phyloP scores from a whole-genome alignment of 257 asterid genomes.

The Cruciata laevipes region DNA sequence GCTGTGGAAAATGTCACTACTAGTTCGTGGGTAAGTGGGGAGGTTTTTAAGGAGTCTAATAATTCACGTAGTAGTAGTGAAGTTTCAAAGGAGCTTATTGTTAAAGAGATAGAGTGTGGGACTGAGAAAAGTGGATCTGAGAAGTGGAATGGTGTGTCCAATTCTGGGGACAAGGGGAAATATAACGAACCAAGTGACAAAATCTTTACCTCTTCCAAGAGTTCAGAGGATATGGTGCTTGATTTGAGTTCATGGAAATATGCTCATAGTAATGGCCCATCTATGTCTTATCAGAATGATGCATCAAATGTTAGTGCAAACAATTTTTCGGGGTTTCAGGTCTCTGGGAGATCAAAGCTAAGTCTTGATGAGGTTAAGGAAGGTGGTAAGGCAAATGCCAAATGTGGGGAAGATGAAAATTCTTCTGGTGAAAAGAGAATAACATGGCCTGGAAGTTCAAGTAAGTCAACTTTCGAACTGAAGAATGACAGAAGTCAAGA shows the following conservation, averaged over 20 bases:
- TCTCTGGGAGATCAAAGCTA: constrained; percentile 38
- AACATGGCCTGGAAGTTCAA: constrained; percentile 49
- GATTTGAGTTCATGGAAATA: constrained; percentile 59
- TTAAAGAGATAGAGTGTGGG: constrained; percentile 83
- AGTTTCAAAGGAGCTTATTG: constrained; percentile 67
- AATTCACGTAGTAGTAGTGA: constrained; percentile 30
- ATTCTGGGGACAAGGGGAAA: constrained; percentile 41
- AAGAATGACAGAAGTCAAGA: constrained; percentile 33
- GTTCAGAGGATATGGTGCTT: constrained; percentile 52
- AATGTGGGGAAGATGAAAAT: constrained; percentile 37
- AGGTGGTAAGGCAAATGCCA: constrained; percentile 31
- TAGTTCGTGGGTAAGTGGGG: constrained; percentile 29
- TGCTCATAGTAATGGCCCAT: constrained; percentile 41
- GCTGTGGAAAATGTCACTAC: constrained; percentile 31
- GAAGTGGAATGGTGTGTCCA: constrained; percentile 44
- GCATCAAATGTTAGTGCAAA: constrained; percentile 23
- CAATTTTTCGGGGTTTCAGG: constrained; percentile 50
- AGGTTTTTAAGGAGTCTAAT: constrained; percentile 27
- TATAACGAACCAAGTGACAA: constrained; percentile 46
- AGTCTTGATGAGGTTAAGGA: constrained; percentile 36
- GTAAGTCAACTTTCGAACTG: constrained; percentile 30
- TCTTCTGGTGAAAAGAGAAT: constrained; percentile 47
- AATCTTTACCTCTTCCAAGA: constrained; percentile 48
- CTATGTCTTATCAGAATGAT: constrained; percentile 40
- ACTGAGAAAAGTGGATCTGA: constrained; percentile 50